phyloP scores from a whole-genome alignment of 306 rosid species.

The Dryas alaskensis region DNA sequence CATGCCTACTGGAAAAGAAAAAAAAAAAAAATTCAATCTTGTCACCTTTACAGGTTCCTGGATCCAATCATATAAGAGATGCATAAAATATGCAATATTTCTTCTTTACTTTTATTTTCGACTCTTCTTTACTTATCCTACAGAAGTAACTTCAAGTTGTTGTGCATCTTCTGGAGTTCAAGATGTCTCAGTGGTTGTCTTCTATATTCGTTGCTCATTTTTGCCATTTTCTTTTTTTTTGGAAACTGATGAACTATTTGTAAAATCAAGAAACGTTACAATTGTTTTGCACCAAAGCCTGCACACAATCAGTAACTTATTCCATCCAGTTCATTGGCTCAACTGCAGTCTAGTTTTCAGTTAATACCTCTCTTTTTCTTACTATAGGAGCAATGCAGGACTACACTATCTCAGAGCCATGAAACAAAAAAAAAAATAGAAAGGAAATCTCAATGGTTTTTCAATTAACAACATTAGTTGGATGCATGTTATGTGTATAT shows the following conservation, averaged over 20 bases:
- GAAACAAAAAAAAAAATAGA: too few relatives aligned
- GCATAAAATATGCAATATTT: too few relatives aligned
- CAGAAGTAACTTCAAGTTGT: background rate
- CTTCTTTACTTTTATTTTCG: background rate
- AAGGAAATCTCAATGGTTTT: too few relatives aligned
- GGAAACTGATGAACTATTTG: too few relatives aligned
- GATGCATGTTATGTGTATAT: background rate
- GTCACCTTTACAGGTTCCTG: background rate
- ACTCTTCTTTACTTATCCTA: background rate
- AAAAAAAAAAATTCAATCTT: background rate
- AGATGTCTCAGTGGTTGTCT: background rate
- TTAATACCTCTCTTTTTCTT: too few relatives aligned
- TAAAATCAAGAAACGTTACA: too few relatives aligned
- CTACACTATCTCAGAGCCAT: too few relatives aligned
- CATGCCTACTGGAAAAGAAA: background rate
- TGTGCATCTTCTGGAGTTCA: background rate
- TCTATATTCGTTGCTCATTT: background rate
- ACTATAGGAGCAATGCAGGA: too few relatives aligned
- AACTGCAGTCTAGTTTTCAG: too few relatives aligned
- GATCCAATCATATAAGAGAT: background rate
- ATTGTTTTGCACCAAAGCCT: too few relatives aligned
- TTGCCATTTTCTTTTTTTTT: background rate
- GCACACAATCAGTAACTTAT: too few relatives aligned
- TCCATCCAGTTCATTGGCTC: too few relatives aligned
- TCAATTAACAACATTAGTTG: background rate